phyloP scores from a whole-genome alignment of 2,329 filamentous ascomycete species.

The Rutstroemia sp. region DNA sequence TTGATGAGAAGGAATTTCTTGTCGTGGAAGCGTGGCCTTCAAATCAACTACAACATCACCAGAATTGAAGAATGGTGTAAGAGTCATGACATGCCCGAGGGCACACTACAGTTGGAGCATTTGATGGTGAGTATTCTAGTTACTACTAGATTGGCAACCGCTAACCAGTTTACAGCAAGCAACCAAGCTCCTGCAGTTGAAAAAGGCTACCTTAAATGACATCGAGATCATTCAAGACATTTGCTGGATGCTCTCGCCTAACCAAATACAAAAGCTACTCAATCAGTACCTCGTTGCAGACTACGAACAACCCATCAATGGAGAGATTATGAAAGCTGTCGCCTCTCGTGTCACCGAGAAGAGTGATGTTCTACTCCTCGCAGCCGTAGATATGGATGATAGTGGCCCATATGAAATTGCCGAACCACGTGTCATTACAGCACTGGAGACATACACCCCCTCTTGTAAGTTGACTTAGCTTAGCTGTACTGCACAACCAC shows the following conservation, averaged over 20 bases:
- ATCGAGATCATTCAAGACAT: slow-evolving; percentile 99
- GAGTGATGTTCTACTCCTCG: slow-evolving; percentile 87
- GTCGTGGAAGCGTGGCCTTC: slow-evolving; percentile 96
- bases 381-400: slow-evolving; percentile 98
- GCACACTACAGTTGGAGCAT: slow-evolving; percentile 94
- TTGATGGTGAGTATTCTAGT: slow-evolving; percentile 63
- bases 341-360: slow-evolving; percentile 96
- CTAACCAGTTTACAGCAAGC: slow-evolving; percentile 59
- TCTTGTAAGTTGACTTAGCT: slow-evolving; percentile 62
- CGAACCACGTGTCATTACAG: slow-evolving; percentile 90
- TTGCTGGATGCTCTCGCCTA: slow-evolving; percentile 99
- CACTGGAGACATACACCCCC: slow-evolving; percentile 94
- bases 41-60: slow-evolving; percentile 99
- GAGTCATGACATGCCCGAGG: slow-evolving; percentile 98
- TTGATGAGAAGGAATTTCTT: slow-evolving; percentile 98
- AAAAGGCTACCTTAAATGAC: slow-evolving; percentile 98
- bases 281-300: slow-evolving; percentile 98
- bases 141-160: slow-evolving; percentile 24
- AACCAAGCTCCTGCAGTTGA: slow-evolving; percentile 93
- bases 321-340: slow-evolving; percentile 99
- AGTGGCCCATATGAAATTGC: slow-evolving; percentile 98
- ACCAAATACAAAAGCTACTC: slow-evolving; percentile 97
- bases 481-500: slow-evolving; percentile 16
- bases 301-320: slow-evolving; percentile 98
- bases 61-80: slow-evolving; percentile 99